phyloP scores from a whole-genome alignment of 2,329 filamentous ascomycete genomes.

The Diaporthe citriasiana region DNA sequence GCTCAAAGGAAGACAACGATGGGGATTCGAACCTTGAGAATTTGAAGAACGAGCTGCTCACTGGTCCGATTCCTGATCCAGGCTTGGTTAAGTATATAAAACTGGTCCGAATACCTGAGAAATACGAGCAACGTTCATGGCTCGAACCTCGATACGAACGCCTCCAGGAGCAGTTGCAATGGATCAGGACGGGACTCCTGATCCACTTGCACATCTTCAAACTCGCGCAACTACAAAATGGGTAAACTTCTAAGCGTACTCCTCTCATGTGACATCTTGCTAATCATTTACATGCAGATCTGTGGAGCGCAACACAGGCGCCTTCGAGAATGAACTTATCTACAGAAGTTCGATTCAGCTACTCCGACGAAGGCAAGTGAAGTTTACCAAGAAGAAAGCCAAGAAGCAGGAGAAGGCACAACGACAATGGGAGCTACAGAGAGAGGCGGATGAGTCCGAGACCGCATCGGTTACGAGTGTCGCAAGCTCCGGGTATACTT shows the following conservation, averaged over 20 bases:
- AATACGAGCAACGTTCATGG: not conserved
- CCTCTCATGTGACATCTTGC: not conserved
- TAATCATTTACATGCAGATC: not conserved
- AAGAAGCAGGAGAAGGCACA: constrained; percentile 16
- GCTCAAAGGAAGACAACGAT: not conserved
- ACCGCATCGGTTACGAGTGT: not conserved
- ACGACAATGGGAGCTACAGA: constrained; percentile 3
- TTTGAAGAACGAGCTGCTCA: constrained; percentile 23
- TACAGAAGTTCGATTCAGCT: not conserved
- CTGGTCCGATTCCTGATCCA: constrained; percentile 28
- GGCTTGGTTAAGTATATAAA: constrained; percentile 20
- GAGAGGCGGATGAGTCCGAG: not conserved
- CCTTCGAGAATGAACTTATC: constrained; percentile 29
- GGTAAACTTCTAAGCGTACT: not conserved
- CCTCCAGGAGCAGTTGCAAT: constrained; percentile 33
- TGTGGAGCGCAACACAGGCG: constrained; percentile 6
- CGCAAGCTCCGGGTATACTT: not conserved
- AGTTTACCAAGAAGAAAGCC: not conserved
- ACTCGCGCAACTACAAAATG: constrained; percentile 9
- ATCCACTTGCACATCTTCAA: constrained; percentile 32
- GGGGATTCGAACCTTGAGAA: not conserved
- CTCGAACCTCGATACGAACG: not conserved
- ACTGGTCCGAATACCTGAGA: not conserved
- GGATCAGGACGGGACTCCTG: constrained; percentile 24
- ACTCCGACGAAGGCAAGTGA: not conserved